Evolutionary conservation across 1,139 yeast species (phyloP).

Genomic region (Geotrichum candidum): DNA sequence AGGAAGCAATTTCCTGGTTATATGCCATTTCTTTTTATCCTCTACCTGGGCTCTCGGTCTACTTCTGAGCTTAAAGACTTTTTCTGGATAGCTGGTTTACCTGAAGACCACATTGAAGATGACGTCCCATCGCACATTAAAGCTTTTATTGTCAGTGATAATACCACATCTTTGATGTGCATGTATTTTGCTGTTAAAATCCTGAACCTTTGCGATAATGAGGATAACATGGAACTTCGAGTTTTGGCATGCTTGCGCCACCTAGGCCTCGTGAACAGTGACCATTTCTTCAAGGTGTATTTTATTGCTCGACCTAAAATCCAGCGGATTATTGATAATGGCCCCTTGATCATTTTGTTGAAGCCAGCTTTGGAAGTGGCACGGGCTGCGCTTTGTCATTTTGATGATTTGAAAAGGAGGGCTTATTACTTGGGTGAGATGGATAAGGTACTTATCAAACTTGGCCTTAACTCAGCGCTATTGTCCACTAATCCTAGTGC

Average conservation of each 20-base stretch:
- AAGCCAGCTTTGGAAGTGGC: constrained; percentile 14
- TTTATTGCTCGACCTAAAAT: constrained; percentile 14
- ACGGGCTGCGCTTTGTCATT: constrained; percentile 4
- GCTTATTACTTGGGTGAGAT: constrained; percentile 2
- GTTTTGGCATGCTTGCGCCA: constrained; percentile 48
- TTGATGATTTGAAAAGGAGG: not conserved
- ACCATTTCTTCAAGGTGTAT: constrained; percentile 11
- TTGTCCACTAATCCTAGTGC: not conserved
- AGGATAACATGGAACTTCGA: constrained; percentile 48
- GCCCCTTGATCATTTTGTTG: constrained; percentile 5
- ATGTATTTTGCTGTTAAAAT: constrained; percentile 50
- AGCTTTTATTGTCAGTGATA: constrained; percentile 43
- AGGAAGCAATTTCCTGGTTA: constrained; percentile 20
- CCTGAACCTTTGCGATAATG: constrained; percentile 46
- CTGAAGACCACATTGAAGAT: constrained; percentile 33
- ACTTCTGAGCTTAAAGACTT: constrained; percentile 44
- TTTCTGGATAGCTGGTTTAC: constrained; percentile 45
- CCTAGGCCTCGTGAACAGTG: constrained; percentile 32
- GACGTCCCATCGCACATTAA: constrained; percentile 30
- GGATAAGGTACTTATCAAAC: constrained; percentile 6
- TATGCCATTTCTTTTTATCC: constrained; percentile 47
- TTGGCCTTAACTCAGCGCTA: constrained; percentile 3
- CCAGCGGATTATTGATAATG: constrained; percentile 9
- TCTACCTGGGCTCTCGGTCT: constrained; percentile 48
- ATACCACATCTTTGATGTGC: constrained; percentile 41